A percentile compares a stretch with the other conserved stretches of the same genome.
These are phyloP conservation scores for Candida nitratophila DNA, from an alignment of 805 yeast genomes.

Conservation along the genomic window DNA sequence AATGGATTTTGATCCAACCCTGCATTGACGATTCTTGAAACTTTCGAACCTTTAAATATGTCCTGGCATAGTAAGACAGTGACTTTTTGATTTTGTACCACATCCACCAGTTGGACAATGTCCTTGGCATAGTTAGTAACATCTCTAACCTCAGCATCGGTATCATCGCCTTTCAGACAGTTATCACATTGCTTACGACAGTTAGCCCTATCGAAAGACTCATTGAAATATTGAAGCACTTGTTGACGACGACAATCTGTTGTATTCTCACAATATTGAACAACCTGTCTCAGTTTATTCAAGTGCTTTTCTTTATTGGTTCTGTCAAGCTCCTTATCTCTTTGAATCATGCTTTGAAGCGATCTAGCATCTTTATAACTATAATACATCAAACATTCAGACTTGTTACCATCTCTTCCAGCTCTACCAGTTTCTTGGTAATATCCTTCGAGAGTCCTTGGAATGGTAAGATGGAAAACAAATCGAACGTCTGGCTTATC, in stretches of 20 bases:
- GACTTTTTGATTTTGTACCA: conserved; percentile 51
- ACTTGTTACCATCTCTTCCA: conserved; percentile 85
- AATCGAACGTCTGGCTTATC: conserved; percentile 93
- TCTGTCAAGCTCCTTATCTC: conserved; percentile 61
- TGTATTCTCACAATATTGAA: conserved; percentile 84
- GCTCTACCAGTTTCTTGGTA: conserved; percentile 99
- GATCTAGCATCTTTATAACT: conserved; percentile 73
- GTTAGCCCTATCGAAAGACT: conserved; percentile 54
- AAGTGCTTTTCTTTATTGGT: conserved; percentile 70
- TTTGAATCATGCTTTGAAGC: conserved; percentile 67
- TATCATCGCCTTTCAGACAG: conserved; percentile 44
- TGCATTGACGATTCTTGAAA: conserved; percentile 49
- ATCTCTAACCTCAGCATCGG: conserved; percentile 48
- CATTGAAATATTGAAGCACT: conserved; percentile 87
- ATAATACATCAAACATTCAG: conserved; percentile 80
- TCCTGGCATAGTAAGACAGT: conserved; percentile 81
- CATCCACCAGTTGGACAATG: conserved; percentile 52
- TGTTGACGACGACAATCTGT: conserved; percentile 88
- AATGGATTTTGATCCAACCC: conserved; percentile 55
- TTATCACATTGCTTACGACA: conserved; percentile 83
- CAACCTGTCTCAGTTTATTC: conserved; percentile 71
- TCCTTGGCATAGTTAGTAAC: conserved; percentile 57
- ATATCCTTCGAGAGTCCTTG: conserved; percentile 90
- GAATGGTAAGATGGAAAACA: conserved; percentile 83
- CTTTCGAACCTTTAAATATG: conserved; percentile 65